Conservation (phyloP, 768 basidiomycete species). For the Kwoniella botswanensis region DNA sequence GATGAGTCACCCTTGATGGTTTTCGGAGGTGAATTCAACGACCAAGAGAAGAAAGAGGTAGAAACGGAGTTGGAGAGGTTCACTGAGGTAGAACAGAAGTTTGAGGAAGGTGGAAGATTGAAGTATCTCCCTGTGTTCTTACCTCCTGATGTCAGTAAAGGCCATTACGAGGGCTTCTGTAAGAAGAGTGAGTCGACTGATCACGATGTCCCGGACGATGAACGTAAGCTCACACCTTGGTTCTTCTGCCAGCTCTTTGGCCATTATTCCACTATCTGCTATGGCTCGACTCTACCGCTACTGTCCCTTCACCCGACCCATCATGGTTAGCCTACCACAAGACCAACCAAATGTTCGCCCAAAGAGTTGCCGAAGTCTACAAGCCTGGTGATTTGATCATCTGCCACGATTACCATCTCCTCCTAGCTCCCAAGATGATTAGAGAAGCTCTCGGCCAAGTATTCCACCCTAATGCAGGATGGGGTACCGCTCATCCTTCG, state of each 20-base stretch:
- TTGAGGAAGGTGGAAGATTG: slow-evolving; percentile 62
- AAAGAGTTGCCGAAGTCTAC: slow-evolving; percentile 77
- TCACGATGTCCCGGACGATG: background rate
- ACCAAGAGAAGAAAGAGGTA: slow-evolving; percentile 70
- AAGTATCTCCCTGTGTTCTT: slow-evolving; percentile 79
- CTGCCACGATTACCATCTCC: slow-evolving; percentile 88
- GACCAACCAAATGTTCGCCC: slow-evolving; percentile 85
- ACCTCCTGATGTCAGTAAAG: slow-evolving; percentile 72
- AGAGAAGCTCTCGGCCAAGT: slow-evolving; percentile 66
- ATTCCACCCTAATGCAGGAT: slow-evolving; percentile 31
- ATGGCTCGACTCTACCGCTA: slow-evolving; percentile 89
- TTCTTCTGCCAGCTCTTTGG: slow-evolving; percentile 76
- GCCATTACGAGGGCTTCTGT: slow-evolving; percentile 97
- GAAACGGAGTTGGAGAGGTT: slow-evolving; percentile 71
- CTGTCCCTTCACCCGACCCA: slow-evolving; percentile 78
- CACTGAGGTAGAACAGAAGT: slow-evolving; percentile 62
- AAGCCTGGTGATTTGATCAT: slow-evolving; percentile 84
- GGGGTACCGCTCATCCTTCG: slow-evolving; percentile 33
- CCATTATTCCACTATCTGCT: slow-evolving; percentile 97
- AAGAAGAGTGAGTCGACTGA: slow-evolving; percentile 76
- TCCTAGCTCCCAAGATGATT: slow-evolving; percentile 84
- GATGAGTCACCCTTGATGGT: slow-evolving; percentile 36
- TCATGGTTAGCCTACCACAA: slow-evolving; percentile 76
- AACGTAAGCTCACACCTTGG: too few relatives aligned
- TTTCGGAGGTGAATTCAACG: slow-evolving; percentile 61